These are phyloP conservation scores for Globisporangium sylvaticum DNA, from an alignment of 352 stramenopile species.

Conservation along the genomic window DNA sequence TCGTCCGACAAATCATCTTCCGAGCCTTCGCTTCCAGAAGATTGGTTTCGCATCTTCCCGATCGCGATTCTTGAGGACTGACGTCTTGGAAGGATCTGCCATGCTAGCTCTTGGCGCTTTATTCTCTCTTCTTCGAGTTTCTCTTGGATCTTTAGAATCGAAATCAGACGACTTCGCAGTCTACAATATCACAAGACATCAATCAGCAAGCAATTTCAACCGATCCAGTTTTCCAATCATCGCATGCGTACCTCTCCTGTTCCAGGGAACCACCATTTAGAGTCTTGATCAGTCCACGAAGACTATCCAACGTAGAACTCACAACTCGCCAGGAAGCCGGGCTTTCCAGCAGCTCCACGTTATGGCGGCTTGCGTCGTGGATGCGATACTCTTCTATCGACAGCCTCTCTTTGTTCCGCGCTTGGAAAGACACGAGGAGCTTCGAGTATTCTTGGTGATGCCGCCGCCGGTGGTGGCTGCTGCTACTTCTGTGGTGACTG, in stretches of 20 bases:
- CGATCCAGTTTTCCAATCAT: background rate
- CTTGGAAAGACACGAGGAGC: constrained; percentile 48
- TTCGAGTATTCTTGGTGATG: constrained; percentile 74
- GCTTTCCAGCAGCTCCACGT: constrained; percentile 33
- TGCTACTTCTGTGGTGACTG: constrained; percentile 38
- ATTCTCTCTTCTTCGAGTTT: constrained; percentile 55
- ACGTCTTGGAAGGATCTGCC: constrained; percentile 73
- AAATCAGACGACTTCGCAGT: constrained; percentile 66
- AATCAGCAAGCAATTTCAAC: background rate
- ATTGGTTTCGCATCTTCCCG: constrained; percentile 68
- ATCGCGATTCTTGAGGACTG: constrained; percentile 85
- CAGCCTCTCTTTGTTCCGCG: constrained; percentile 54
- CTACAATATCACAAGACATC: constrained; percentile 17
- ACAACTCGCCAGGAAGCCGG: constrained; percentile 67
- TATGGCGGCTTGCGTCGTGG: constrained; percentile 26
- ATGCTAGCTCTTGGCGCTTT: constrained; percentile 69
- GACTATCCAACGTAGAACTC: constrained; percentile 61
- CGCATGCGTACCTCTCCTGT: constrained; percentile 45
- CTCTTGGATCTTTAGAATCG: constrained; percentile 76
- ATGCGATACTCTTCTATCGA: constrained; percentile 56
- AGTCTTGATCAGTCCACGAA: constrained; percentile 48
- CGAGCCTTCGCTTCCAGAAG: constrained; percentile 38
- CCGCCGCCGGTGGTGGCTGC: constrained; percentile 46
- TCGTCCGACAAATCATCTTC: constrained; percentile 28
- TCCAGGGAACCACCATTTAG: constrained; percentile 66